A percentile compares a stretch with the other conserved stretches of the same genome.
Evolutionary conservation across 768 basidiomycete species (phyloP).

Genomic region (Boletus rubescentipes): DNA sequence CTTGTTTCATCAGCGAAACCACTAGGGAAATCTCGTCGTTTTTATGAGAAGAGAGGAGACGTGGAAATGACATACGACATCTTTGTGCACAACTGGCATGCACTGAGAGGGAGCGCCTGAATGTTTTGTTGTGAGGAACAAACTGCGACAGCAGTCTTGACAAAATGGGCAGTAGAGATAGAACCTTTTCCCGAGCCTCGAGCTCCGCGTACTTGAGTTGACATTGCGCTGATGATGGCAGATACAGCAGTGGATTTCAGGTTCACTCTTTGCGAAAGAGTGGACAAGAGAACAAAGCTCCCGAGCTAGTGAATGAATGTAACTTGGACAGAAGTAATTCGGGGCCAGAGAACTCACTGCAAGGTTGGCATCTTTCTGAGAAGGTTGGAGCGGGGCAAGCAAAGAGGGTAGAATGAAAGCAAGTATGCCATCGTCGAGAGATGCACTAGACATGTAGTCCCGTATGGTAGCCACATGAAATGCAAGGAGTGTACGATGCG

Average conservation of each 20-base stretch:
- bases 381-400: conserved; percentile 53
- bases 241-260: conserved; percentile 59
- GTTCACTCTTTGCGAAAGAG: conserved; percentile 64
- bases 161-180: conserved; percentile 55
- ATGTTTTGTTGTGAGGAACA: conserved; percentile 62
- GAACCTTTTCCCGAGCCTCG: conserved; percentile 23
- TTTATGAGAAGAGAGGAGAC: neutral
- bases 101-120: conserved; percentile 41
- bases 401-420: conserved; percentile 66
- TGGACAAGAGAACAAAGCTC: conserved; percentile 69
- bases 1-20: conserved; percentile 47
- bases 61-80: conserved; percentile 45
- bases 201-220: conserved; percentile 41
- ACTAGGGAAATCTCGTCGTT: conserved; percentile 29
- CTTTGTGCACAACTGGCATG: conserved; percentile 40
- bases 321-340: neutral
- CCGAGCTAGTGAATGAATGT: conserved; percentile 49
- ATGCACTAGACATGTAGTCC: conserved; percentile 68
- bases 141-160: conserved; percentile 65
- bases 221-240: conserved; percentile 55
- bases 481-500: conserved; percentile 72
- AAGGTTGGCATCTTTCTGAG: conserved; percentile 46
- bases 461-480: conserved; percentile 82
- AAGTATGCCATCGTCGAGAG: conserved; percentile 62
- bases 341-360: conserved; percentile 42